Conservation (phyloP, 257 asterid species). For the Salvia miltiorrhiza region DNA sequence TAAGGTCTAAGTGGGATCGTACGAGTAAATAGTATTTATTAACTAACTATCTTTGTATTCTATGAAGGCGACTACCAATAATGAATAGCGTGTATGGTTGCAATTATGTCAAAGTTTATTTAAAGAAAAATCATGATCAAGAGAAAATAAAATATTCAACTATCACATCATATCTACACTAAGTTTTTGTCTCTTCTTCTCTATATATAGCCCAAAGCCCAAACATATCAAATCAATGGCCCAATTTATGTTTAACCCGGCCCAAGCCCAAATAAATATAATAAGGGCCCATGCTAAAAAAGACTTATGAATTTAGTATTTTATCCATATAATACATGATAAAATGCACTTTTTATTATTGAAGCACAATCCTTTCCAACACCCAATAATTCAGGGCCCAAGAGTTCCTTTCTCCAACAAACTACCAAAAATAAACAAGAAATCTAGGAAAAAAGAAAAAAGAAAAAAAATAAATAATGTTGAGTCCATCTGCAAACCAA, state of each 20-base stretch:
- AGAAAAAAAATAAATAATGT: not conserved
- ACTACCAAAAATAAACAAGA: not conserved
- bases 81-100: not conserved
- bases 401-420: not conserved
- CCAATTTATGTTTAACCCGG: not conserved
- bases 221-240: not conserved
- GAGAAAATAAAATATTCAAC: not conserved
- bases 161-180: slow-evolving; percentile 11
- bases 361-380: not conserved
- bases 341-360: not conserved
- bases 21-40: no score
- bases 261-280: no score
- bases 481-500: slow-evolving; percentile 30
- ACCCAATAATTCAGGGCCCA: not conserved
- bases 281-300: no score
- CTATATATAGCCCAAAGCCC: not conserved
- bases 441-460: no score
- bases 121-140: not conserved
- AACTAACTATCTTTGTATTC: no score
- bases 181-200: not conserved
- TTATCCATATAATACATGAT: no score
- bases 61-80: not conserved
- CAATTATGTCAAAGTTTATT: not conserved
- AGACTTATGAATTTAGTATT: no score
- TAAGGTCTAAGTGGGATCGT: no score